Conservation (phyloP, 2,329 filamentous ascomycete genomes). For the Botrytis medusae region DNA sequence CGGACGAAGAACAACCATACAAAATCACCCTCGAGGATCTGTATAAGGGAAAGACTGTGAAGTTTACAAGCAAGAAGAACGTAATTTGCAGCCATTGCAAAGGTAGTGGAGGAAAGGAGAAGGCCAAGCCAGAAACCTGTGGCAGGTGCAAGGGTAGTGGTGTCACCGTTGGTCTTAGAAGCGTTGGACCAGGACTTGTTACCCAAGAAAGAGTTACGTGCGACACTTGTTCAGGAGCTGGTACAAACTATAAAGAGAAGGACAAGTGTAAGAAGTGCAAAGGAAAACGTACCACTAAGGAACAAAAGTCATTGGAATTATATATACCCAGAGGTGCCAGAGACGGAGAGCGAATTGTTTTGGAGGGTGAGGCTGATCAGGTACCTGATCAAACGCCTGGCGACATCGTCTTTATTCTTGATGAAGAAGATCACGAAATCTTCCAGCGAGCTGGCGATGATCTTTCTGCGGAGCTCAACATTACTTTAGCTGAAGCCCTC, state of each 20-base stretch:
- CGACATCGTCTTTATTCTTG: constrained; percentile 86
- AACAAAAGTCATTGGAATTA: constrained; percentile 92
- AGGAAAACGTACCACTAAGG: constrained; percentile 79
- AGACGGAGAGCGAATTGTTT: constrained; percentile 84
- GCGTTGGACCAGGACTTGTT: constrained; percentile 83
- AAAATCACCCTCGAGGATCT: constrained; percentile 89
- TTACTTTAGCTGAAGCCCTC: constrained; percentile 81
- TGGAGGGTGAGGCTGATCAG: constrained; percentile 94
- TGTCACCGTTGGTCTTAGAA: constrained; percentile 72
- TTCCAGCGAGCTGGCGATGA: constrained; percentile 86
- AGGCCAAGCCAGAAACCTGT: constrained; percentile 80
- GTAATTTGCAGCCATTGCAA: constrained; percentile 85
- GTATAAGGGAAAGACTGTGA: constrained; percentile 98
- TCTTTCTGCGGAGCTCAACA: constrained; percentile 74
- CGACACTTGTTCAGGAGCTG: constrained; percentile 80
- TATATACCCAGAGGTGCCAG: constrained; percentile 88
- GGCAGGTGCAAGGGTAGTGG: constrained; percentile 82
- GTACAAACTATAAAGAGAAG: constrained; percentile 88
- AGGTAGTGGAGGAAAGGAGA: constrained; percentile 86
- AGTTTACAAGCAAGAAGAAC: constrained; percentile 94
- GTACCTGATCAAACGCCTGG: constrained; percentile 84
- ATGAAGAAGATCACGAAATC: constrained; percentile 75
- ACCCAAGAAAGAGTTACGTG: constrained; percentile 79
- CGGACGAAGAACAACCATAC: constrained; percentile 86
- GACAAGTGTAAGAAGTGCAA: constrained; percentile 99